Conservation (phyloP, 768 basidiomycete genomes). For the Cystobasidium ongulense region DNA sequence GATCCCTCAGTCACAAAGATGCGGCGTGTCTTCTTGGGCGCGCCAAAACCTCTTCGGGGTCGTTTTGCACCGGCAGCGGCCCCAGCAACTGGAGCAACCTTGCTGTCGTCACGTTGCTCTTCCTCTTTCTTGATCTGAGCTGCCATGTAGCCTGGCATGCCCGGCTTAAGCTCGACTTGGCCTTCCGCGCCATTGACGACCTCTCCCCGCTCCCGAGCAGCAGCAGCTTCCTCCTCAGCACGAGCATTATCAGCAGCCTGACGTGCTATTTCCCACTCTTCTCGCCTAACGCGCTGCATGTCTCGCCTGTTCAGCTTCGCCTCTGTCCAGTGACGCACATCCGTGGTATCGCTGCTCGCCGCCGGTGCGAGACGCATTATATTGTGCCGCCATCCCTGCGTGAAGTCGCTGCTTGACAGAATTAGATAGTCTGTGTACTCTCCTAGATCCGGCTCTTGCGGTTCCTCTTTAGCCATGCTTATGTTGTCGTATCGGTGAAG, state of each 20-base stretch:
- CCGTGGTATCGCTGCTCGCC: conserved; percentile 2
- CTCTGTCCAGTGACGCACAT: conserved; percentile 13
- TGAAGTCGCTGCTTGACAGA: conserved; percentile 24
- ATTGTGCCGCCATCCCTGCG: conserved; percentile 30
- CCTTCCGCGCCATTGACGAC: not conserved
- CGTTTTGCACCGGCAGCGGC: not conserved
- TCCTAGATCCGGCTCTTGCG: conserved; percentile 20
- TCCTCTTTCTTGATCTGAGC: not conserved
- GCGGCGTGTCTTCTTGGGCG: conserved; percentile 26
- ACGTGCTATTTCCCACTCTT: conserved; percentile 15
- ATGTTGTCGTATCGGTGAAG: not conserved
- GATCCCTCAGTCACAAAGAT: conserved; percentile 25
- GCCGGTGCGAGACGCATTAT: conserved; percentile 30
- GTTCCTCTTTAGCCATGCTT: not conserved
- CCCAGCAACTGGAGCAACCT: conserved; percentile 4
- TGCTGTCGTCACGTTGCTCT: conserved; percentile 14
- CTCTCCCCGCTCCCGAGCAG: not conserved
- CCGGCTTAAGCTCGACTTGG: conserved; percentile 2
- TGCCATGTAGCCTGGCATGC: conserved; percentile 23
- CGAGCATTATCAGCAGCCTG: conserved; percentile 20
- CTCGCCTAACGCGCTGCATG: conserved; percentile 29
- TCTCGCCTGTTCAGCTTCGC: conserved; percentile 30
- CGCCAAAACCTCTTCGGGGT: conserved; percentile 18
- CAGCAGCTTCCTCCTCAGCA: conserved; percentile 15
- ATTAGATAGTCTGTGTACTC: conserved; percentile 29